phyloP scores from a whole-genome alignment of 305 asterid genomes.

The Ilex paraguariensis region DNA sequence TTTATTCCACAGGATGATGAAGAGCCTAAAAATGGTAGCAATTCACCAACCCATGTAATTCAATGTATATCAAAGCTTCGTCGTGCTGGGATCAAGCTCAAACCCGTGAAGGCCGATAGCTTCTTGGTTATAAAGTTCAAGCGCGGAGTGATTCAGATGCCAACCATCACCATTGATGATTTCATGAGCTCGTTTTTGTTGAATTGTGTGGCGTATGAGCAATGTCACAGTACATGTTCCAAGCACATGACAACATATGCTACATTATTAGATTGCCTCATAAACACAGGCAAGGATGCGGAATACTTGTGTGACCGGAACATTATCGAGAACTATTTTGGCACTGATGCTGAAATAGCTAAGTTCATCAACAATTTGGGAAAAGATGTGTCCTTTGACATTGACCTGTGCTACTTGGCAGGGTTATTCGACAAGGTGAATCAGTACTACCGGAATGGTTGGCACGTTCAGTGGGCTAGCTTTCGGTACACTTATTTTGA shows the following conservation, averaged over 20 bases:
- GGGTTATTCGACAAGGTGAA: not conserved
- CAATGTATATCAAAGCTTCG: not conserved
- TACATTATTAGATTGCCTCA: not conserved
- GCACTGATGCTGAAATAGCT: not conserved
- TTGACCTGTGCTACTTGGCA: not conserved
- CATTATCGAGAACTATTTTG: constrained; percentile 1
- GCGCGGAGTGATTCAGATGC: not conserved
- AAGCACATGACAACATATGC: not conserved
- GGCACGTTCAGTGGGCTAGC: not conserved
- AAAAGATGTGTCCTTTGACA: not conserved
- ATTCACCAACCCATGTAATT: not conserved
- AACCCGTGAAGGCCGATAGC: not conserved
- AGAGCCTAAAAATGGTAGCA: not conserved
- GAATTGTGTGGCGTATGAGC: not conserved
- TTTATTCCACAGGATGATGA: not conserved
- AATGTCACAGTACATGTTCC: not conserved
- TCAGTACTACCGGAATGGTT: not conserved
- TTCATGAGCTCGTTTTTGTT: not conserved
- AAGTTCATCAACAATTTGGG: not conserved
- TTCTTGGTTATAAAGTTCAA: constrained; percentile 1
- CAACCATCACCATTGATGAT: not conserved
- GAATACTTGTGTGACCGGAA: not conserved
- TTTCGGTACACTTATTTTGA: not conserved
- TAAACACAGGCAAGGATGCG: not conserved
- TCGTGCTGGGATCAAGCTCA: not conserved